Base-by-base conservation (phyloP, 2,329 filamentous ascomycete genomes). In the Neofusicoccum sp. region DNA sequence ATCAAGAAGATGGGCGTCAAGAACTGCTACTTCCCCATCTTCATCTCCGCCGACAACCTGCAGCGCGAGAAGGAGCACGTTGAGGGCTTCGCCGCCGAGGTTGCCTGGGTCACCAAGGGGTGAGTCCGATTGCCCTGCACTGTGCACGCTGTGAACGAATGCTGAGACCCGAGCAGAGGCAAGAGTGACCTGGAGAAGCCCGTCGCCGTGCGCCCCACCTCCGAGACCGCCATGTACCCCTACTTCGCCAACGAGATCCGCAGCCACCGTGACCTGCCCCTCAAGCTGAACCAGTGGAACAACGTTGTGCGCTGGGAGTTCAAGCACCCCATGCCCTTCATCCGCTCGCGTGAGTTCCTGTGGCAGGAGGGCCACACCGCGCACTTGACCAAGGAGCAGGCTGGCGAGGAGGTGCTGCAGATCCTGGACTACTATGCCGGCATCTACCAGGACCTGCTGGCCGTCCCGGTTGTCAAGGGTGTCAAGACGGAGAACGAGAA, bases 341-440 rank as follows among this genome's bases (percentile, higher is more conserved):
- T 99, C 61, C 84, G 93, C 69, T 93, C 93, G 47, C 84, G 96
- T 75, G 95, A 99, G 76, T 99, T 99, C 77, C 79, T 98, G 66
- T 99, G 95, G 95, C 95, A 99, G 76, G 95, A 99, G 79, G 93
- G 93, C 26, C 95, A 97, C 79, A 91, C 89, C 33, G 95, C 95
- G 44, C 93, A 97, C 76, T 77, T 98, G 70, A 96, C 90, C 0
- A 87, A 96, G 75, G 83, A 89, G 67, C 83, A 86, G 65, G 93
- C 95, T 45, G 88, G 86, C 51, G 83, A 89, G 71, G 96, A 99
- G 74, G 95, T 98, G 8, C 79, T 95, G 62, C 84, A 97, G 77
- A 99, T 99, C 66, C 85, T 99, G 45, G 93, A 98, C 73, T 86
- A 90, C 68, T 99, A 99, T 71, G 91, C 93, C 44, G 86, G 87